Evolutionary conservation across 768 basidiomycete species (phyloP), one percentile per base, ranked within the genome.

Genomic region (Boletus edulis): DNA sequence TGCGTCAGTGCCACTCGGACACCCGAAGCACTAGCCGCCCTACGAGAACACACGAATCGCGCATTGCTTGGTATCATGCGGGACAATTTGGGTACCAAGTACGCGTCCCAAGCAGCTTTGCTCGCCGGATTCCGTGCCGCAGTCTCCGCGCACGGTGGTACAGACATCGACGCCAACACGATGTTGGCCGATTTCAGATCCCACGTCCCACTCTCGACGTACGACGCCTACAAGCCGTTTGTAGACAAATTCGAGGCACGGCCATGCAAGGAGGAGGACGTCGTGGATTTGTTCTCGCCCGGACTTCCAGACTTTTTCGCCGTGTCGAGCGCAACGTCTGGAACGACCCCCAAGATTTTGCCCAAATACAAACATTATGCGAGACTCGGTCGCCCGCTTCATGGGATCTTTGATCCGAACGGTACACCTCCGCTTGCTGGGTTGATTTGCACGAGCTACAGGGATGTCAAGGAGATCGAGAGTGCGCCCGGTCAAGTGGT

Each of bases 211-310:
- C 48, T 58, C 2, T 43, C 51, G 8, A 20, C 24, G 11, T 65
- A 62, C 39, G 63, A 56, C 9, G 17, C 41, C 3, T 62, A 65
- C 40, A 43, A 51, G 37, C 61, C 64, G 0, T 65, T 56, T 39
- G 27, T 56, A 4, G 42, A 40, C 5, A 65, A 35, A 29, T 65
- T 65, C 29, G 24, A 51, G 20, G 53, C 17, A 7, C 31, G 5
- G 5, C 61, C 60, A 18, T 65, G 64, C 54, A 62, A 49, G 35
- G 61, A 65, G 13, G 37, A 47, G 11, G 57, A 65, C 5, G 58
- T 65, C 31, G 8, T 24, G 15, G 17, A 60, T 20, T 17, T 65
- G 24, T n/a, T 65, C 31, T 43, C 64, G 7, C 64, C 63, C 0
- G 64, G 63, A 14, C 39, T 65, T 8, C 63, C 61, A 2, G 37